Percentiles rank a stretch among this genome's conserved stretches.
These are phyloP conservation scores for Zygnema circumcarinatum DNA, from an alignment of 139 green algal genomes.

Conservation along the genomic window DNA sequence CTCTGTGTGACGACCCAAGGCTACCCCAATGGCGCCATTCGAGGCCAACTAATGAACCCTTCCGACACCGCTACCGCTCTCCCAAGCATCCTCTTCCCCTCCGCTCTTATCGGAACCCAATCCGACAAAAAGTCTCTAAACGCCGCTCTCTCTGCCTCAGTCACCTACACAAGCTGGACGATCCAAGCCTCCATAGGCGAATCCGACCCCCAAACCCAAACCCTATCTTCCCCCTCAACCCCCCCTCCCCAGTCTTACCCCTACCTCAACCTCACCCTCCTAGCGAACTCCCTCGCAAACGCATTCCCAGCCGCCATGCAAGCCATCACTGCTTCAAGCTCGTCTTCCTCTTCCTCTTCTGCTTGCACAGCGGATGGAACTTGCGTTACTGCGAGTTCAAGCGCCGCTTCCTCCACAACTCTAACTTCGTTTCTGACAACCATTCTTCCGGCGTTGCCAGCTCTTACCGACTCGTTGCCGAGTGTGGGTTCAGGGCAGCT, in stretches of 20 bases:
- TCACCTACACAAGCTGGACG: neutral
- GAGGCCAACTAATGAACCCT: neutral
- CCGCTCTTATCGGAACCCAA: neutral
- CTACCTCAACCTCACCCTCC: neutral
- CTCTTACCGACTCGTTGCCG: constrained; percentile 1
- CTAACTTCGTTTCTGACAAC: neutral
- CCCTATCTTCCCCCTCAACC: neutral
- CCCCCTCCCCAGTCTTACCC: neutral
- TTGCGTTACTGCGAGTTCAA: too few relatives aligned
- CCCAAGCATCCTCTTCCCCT: neutral
- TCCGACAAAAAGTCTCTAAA: neutral
- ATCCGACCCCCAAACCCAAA: neutral
- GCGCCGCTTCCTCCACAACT: neutral
- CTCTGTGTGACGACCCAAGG: neutral
- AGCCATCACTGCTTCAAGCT: neutral
- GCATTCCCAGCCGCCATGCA: neutral
- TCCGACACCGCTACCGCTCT: neutral
- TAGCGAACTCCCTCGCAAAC: neutral
- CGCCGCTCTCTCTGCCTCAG: neutral
- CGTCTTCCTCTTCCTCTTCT: neutral
- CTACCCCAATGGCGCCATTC: neutral
- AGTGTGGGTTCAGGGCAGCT: constrained; percentile 9
- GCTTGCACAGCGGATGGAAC: neutral
- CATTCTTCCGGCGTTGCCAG: constrained; percentile 1
- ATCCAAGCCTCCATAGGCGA: neutral